Evolutionary conservation across 495 filamentous ascomycete genomes (phyloP).

Genomic region (Geoglossum glabrum): DNA sequence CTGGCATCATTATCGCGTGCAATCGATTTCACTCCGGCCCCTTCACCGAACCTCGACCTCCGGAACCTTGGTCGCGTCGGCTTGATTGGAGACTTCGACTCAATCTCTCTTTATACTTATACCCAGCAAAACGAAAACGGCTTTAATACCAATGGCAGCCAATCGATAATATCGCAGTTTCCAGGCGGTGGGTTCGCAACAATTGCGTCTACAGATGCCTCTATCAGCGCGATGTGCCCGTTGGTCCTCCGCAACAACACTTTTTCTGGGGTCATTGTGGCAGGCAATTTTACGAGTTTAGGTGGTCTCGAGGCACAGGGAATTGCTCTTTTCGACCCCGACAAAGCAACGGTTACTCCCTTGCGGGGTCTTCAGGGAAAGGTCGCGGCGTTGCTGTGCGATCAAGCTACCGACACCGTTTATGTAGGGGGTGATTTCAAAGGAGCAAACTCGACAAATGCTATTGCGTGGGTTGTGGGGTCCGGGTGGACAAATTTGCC

Average conservation of each 20-base stretch:
- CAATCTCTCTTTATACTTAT: conserved; percentile 78
- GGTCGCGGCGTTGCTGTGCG: conserved; percentile 66
- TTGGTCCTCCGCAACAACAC: conserved; percentile 48
- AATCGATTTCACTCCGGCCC: conserved; percentile 48
- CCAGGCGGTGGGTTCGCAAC: conserved; percentile 70
- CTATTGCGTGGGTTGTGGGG: conserved; percentile 57
- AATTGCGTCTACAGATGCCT: conserved; percentile 54
- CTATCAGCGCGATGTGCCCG: conserved; percentile 71
- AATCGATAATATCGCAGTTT: conserved; percentile 60
- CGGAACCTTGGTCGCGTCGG: conserved; percentile 64
- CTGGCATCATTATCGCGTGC: conserved; percentile 30
- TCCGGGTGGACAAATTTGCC: conserved; percentile 68
- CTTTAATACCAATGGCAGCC: conserved; percentile 50
- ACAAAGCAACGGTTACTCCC: conserved; percentile 41
- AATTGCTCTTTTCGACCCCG: conserved; percentile 60
- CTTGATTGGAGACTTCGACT: conserved; percentile 75
- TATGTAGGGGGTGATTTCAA: conserved; percentile 81
- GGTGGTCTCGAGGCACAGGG: conserved; percentile 54
- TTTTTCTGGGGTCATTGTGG: conserved; percentile 57
- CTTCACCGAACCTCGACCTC: conserved; percentile 64
- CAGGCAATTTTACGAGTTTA: conserved; percentile 91
- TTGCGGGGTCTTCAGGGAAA: conserved; percentile 62
- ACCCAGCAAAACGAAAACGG: conserved; percentile 51
- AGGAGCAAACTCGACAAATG: conserved; percentile 65
- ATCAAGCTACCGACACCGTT: conserved; percentile 60